Evolutionary conservation across 495 filamentous ascomycete genomes (phyloP).

Genomic region (Aspergillus homomorphus): DNA sequence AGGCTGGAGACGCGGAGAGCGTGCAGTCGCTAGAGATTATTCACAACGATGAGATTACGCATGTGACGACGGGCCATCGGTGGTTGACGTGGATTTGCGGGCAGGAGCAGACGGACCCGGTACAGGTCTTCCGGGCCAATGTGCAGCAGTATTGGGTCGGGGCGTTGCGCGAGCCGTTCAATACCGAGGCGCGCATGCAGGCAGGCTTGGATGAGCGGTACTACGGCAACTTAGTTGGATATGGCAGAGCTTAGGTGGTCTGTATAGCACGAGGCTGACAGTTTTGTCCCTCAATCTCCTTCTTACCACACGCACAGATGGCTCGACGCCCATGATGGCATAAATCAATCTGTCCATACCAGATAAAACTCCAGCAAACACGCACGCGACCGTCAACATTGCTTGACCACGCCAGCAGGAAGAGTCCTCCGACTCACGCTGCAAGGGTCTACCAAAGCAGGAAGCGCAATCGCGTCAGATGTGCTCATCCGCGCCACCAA

Average conservation of each 20-base stretch:
- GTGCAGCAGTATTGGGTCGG: conserved; percentile 49
- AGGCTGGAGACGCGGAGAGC: conserved; percentile 42
- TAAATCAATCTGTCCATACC: no score
- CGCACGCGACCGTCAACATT: no score
- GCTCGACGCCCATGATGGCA: no score
- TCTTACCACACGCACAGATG: no score
- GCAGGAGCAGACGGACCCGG: conserved; percentile 48
- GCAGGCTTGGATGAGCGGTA: conserved; percentile 51
- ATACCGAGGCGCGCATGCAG: conserved; percentile 45
- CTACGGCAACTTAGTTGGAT: conserved; percentile 32
- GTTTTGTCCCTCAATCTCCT: no score
- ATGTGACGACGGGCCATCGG: conserved; percentile 53
- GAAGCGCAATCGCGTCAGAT: no score
- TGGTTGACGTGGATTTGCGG: conserved; percentile 54
- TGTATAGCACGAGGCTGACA: neutral
- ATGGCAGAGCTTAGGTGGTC: conserved; percentile 2
- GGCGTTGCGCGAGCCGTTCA: conserved; percentile 47
- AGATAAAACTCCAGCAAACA: no score
- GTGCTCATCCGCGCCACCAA: no score
- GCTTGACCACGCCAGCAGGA: no score
- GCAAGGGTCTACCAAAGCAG: no score
- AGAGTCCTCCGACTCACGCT: no score
- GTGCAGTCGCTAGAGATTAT: conserved; percentile 46
- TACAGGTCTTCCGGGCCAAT: conserved; percentile 49
- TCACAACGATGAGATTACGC: conserved; percentile 54